Base-by-base conservation (phyloP, 768 basidiomycete genomes). In the Pleurotus tuoliensis region DNA sequence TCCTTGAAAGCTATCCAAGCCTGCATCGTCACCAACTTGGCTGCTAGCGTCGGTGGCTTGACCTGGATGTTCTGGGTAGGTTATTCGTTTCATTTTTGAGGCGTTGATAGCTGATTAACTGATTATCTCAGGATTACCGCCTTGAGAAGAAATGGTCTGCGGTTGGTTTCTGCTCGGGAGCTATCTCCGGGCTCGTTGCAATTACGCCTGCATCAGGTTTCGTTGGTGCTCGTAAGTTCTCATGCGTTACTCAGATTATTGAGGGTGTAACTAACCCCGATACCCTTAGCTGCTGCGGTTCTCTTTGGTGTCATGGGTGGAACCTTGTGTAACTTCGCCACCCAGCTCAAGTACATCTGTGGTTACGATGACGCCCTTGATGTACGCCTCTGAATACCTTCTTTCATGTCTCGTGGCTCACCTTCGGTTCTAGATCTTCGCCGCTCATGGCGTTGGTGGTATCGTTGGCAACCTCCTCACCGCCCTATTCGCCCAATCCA, bases 111-210 rank as follows among this genome's bases (percentile, higher is more conserved):
- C 24, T 22, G 16, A 1, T 16, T 54, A 20, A 53, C 13, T 37
- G 40, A 15, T 22, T 24, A 25, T 11, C 41, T 30, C 47, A 87
- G 81, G 95, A 98, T 76, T 98, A 84, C 71, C 86, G 95, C 57
- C 80, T 97, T 47, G 95, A 97, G 71, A 82, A 81, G 69, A 96
- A 97, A 68, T 97, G 94, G 94, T 87, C 84, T 50, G 88, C 84
- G 1, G 92, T 98, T 58, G 94, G 94, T 5, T 96, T 96, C 74
- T 98, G 96, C 72, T 94, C 94, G 2, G 96, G 96, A 16, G 92
- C 93, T 34, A 92, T 98, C 57, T 77, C 87, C 6, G 96, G 94
- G 43, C 83, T 94, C 2, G 94, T 96, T 16, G 91, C 90, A 27
- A 94, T 94, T 58, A 92, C 90, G 0, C 91, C 90, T n/a, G 91